Evolutionary conservation across 179 eudicot genomes (phyloP), one percentile per base, ranked within the genome.

Genomic region (Spergularia azorica): DNA sequence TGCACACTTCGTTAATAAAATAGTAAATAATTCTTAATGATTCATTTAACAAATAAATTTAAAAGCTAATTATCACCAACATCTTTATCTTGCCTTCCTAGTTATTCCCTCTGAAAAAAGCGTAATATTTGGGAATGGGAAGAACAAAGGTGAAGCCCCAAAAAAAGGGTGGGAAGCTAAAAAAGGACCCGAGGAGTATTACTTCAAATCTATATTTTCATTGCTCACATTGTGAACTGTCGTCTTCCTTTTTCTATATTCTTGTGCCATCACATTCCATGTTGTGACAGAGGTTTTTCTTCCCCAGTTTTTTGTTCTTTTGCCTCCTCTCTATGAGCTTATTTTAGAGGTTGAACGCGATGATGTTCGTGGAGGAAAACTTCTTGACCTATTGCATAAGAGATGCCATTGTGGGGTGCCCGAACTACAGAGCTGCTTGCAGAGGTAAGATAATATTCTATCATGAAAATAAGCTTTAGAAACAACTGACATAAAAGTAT

Each of bases 401-500:
- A 87, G 99, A 83, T 94, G 96, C 86, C 99, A 91, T 63, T 96
- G 98, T 83, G 99, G 99, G 79, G 96, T 96, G 72, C 99, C 99
- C 72, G 99, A 96, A 88, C 76, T 96, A 76, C 99, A 96, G 82
- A 81, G 92, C 60, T 94, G 99, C 84, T 85, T 96, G 82, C 96
- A 91, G 79, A 89, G 99, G 99, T 90, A 80, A 79, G 80, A 41
- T 48, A 71, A 70, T 9, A 2, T 32, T 32, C 4, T 38, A 4
- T 16, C 10, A 32, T 18, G 6, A 58, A 51, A 18, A 46, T 50
- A 48, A 54, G 18, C 14, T 76, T 54, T 56, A 16, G 21, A 17
- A 52, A 20, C 10, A 36, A 12, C 3, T 67, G 36, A 60, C 51
- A 17, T 51, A 70, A 16, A 46, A 11, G 4, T 55, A 55, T 26